Evolutionary conservation across 225 moss, liverwort and hornwort genomes (phyloP).

Genomic region (Marchantia paleacea): DNA sequence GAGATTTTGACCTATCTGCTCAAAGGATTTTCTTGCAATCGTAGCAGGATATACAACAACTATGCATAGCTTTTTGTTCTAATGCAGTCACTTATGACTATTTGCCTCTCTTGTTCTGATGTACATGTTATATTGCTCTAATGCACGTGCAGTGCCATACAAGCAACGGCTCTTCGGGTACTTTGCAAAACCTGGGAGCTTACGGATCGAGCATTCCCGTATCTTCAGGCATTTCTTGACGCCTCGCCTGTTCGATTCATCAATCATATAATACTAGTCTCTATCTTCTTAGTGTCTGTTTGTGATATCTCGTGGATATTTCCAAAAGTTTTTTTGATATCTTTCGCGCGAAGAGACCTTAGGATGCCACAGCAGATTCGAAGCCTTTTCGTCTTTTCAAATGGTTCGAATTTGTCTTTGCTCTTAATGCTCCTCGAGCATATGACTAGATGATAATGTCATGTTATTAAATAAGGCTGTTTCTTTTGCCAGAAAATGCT

Average conservation of each 20-base stretch:
- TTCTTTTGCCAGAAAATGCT: constrained; percentile 31
- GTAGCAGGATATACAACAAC: not conserved
- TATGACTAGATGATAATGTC: not conserved
- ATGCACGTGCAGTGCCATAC: constrained; percentile 31
- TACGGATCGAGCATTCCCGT: constrained; percentile 45
- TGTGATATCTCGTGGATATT: not conserved
- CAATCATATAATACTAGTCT: not conserved
- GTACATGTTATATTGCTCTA: not conserved
- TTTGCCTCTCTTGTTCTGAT: not conserved
- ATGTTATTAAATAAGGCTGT: not conserved
- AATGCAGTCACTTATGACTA: not conserved
- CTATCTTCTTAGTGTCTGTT: not conserved
- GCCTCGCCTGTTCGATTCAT: not conserved
- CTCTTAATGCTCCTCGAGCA: not conserved
- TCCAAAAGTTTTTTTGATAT: not conserved
- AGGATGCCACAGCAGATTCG: not conserved
- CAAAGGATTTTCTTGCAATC: not conserved
- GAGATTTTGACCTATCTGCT: not conserved
- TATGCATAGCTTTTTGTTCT: not conserved
- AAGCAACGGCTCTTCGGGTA: constrained; percentile 40
- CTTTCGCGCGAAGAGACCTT: not conserved
- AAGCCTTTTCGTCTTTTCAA: not conserved
- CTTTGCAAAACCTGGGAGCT: constrained; percentile 53
- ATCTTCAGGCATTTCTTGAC: constrained; percentile 33
- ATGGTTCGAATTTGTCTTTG: not conserved